phyloP scores from a whole-genome alignment of 768 basidiomycete genomes.

The Inosperma sp. region DNA sequence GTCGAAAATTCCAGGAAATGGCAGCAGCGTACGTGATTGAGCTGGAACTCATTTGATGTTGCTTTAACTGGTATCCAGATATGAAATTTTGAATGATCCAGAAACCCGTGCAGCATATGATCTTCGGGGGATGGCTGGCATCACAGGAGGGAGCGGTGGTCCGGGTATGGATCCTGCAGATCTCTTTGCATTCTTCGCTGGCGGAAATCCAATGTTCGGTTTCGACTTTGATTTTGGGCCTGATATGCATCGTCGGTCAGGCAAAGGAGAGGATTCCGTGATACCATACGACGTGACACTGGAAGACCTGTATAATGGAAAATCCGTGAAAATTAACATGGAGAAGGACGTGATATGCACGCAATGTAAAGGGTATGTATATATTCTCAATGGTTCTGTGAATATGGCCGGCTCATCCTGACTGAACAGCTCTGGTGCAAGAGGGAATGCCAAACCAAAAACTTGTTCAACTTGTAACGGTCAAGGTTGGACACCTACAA shows the following conservation, averaged over 20 bases:
- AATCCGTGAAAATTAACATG: constrained; percentile 82
- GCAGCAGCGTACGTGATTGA: constrained; percentile 66
- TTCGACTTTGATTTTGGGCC: constrained; percentile 70
- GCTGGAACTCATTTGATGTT: constrained; percentile 4
- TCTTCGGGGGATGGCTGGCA: constrained; percentile 62
- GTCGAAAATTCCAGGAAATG: constrained; percentile 83
- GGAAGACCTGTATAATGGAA: constrained; percentile 92
- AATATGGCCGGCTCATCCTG: constrained; percentile 12
- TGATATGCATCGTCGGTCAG: constrained; percentile 42
- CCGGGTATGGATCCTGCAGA: constrained; percentile 58
- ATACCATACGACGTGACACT: constrained; percentile 82
- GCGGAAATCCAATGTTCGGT: constrained; percentile 42
- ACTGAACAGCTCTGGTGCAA: constrained; percentile 65
- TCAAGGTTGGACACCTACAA: constrained; percentile 68
- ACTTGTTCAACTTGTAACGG: constrained; percentile 79
- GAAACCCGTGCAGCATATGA: constrained; percentile 71
- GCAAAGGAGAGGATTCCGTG: constrained; percentile 66
- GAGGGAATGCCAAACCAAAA: constrained; percentile 79
- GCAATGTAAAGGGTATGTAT: constrained; percentile 69
- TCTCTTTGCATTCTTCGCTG: constrained; percentile 69
- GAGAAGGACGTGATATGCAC: constrained; percentile 80
- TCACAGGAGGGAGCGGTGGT: constrained; percentile 46
- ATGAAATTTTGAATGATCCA: constrained; percentile 76
- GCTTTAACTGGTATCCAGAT: constrained; percentile 40
- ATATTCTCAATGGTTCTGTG: constrained; percentile 4